Conservation (phyloP, 139 green algal species). For the Desmodesmus armatus region DNA sequence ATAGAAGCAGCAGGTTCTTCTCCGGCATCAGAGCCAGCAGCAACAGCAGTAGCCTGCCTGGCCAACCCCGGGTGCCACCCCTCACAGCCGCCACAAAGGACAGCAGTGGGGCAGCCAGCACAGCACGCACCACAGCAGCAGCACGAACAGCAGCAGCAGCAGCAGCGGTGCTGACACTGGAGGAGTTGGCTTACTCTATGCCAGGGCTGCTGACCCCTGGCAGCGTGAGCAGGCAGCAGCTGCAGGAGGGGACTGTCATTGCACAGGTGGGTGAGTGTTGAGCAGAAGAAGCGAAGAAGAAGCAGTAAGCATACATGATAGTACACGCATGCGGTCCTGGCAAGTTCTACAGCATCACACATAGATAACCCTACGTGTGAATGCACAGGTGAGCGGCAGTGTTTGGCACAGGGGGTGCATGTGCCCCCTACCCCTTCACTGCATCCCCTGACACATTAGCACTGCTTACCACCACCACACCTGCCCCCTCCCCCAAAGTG, state of each 20-base stretch:
- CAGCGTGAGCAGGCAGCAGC: constrained; percentile 41
- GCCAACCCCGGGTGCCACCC: not conserved
- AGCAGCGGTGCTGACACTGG: not conserved
- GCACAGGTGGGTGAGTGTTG: constrained; percentile 57
- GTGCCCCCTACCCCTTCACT: too few species aligned
- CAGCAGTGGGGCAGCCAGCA: not conserved
- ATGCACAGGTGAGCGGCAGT: too few species aligned
- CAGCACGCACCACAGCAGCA: not conserved
- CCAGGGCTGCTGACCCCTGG: constrained; percentile 2
- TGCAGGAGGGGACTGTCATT: constrained; percentile 44
- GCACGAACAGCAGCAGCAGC: not conserved
- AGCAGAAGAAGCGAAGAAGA: too few species aligned
- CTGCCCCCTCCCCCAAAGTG: too few species aligned
- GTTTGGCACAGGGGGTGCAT: too few species aligned
- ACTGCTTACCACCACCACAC: not conserved
- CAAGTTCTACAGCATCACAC: too few species aligned
- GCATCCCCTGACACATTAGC: not conserved
- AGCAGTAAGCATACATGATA: too few species aligned
- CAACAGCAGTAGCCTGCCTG: not conserved
- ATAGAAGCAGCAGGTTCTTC: not conserved
- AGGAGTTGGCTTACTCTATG: not conserved
- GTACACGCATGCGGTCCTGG: too few species aligned
- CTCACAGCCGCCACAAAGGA: not conserved
- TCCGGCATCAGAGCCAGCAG: not conserved
- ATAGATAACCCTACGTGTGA: too few species aligned